A percentile compares a stretch with the other conserved stretches of the same genome.
These are phyloP conservation scores for Rhizoclosmatium globosum DNA, from an alignment of 192 early-diverging fungal species.

Conservation along the genomic window DNA sequence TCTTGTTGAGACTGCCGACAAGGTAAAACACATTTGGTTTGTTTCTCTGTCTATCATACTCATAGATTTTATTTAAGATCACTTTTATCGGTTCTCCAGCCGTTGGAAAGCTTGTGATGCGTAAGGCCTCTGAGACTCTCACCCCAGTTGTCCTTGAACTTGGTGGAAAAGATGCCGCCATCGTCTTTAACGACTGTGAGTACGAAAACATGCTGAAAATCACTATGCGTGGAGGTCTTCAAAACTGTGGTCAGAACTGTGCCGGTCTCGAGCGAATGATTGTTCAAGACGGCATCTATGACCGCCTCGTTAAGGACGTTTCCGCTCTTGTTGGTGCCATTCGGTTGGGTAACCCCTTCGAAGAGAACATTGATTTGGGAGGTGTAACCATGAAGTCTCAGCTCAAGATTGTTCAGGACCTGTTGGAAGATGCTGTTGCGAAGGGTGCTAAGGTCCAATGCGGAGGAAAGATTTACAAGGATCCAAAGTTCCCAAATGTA, in stretches of 20 bases:
- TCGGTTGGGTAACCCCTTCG: slow-evolving; percentile 76
- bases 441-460: slow-evolving; percentile 75
- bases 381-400: slow-evolving; percentile 81
- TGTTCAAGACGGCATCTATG: slow-evolving; percentile 73
- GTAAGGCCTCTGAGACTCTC: slow-evolving; percentile 71
- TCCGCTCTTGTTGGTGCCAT: slow-evolving; percentile 62
- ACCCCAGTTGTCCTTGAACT: slow-evolving; percentile 90
- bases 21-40: slow-evolving; percentile 23
- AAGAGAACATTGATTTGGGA: slow-evolving; percentile 79
- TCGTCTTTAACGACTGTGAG: slow-evolving; percentile 79
- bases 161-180: slow-evolving; percentile 89
- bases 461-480: slow-evolving; percentile 73
- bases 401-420: slow-evolving; percentile 64
- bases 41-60: slow-evolving; percentile 19
- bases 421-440: slow-evolving; percentile 79
- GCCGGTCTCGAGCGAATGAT: slow-evolving; percentile 80
- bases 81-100: slow-evolving; percentile 88
- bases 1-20: slow-evolving; percentile 59
- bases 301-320: slow-evolving; percentile 73
- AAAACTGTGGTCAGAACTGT: slow-evolving; percentile 91
- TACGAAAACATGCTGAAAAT: slow-evolving; percentile 72
- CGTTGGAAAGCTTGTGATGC: slow-evolving; percentile 82
- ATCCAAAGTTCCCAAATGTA: slow-evolving; percentile 71
- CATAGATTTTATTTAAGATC: slow-evolving; percentile 64
- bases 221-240: slow-evolving; percentile 84